Evolutionary conservation across 192 early-diverging fungal genomes (phyloP).

Genomic region (Coemansia biformis): DNA sequence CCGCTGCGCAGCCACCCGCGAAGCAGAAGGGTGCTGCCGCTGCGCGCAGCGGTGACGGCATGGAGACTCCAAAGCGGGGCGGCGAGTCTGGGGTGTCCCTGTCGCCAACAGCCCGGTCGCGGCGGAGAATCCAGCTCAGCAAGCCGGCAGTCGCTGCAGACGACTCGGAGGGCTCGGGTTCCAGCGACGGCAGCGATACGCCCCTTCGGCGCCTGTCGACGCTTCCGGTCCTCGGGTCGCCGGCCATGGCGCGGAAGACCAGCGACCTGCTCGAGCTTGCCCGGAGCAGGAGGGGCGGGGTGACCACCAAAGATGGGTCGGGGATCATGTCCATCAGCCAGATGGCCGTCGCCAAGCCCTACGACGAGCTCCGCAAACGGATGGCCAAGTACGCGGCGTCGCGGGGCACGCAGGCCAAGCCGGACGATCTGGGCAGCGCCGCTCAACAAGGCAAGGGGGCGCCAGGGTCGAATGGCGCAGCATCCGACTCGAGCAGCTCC

Average conservation of each 20-base stretch:
- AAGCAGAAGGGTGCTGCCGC: too few relatives aligned
- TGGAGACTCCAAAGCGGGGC: not conserved
- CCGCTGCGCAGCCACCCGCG: conserved; percentile 1
- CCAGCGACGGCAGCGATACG: conserved; percentile 10
- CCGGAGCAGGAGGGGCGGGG: conserved; percentile 9
- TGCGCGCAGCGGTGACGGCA: too few relatives aligned
- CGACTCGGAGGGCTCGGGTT: conserved; percentile 11
- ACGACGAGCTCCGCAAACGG: conserved; percentile 39
- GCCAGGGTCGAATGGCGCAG: too few relatives aligned
- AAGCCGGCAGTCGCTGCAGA: conserved; percentile 3
- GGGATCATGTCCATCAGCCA: conserved; percentile 37
- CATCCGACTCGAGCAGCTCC: not conserved
- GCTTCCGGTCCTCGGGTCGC: conserved; percentile 29
- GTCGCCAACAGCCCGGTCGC: conserved; percentile 1
- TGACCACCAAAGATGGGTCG: conserved; percentile 16
- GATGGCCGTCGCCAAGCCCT: conserved; percentile 36
- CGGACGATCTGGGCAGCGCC: too few relatives aligned
- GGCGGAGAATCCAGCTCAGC: conserved; percentile 25
- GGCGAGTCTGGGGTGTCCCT: not conserved
- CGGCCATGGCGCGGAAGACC: conserved; percentile 1
- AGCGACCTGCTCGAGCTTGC: conserved; percentile 26
- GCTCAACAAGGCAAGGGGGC: too few relatives aligned
- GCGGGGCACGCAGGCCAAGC: not conserved
- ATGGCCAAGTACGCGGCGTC: conserved; percentile 22
- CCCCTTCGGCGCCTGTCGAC: conserved; percentile 12